Percentiles rank a stretch among this genome's conserved stretches.
Conservation (phyloP, 2,329 filamentous ascomycete species). For the Colletotrichum chrysophilum region DNA sequence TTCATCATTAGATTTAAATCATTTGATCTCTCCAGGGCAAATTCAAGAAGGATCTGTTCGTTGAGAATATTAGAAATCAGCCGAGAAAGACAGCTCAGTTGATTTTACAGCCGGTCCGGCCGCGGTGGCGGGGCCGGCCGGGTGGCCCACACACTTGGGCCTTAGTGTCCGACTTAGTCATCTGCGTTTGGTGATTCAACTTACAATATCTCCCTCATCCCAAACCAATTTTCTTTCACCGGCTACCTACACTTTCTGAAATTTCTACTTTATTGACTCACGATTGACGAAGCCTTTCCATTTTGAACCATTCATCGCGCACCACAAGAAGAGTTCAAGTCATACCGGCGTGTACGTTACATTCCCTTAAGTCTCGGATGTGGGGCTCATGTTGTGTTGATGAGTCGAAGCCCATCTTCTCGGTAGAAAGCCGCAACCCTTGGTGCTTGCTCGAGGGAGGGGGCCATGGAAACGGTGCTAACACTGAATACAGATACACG, state of each 20-base stretch:
- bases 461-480: background rate
- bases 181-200: background rate
- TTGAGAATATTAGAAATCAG: background rate
- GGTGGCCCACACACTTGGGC: background rate
- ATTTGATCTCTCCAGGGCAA: background rate
- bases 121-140: background rate
- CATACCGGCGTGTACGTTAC: background rate
- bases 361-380: background rate
- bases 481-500: background rate
- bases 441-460: background rate
- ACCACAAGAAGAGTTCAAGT: no score
- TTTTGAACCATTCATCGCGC: background rate
- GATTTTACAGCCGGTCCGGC: background rate
- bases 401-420: background rate
- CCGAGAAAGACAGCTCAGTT: background rate
- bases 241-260: fast-evolving
- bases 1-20: background rate
- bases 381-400: background rate
- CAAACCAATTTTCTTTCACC: background rate
- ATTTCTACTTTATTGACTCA: background rate
- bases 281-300: background rate
- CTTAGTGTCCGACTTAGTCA: background rate
- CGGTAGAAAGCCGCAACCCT: background rate
- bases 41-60: background rate
- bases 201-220: background rate